These are phyloP conservation scores for Mycena kentingensis DNA, from an alignment of 768 basidiomycete species.

Conservation along the genomic window DNA sequence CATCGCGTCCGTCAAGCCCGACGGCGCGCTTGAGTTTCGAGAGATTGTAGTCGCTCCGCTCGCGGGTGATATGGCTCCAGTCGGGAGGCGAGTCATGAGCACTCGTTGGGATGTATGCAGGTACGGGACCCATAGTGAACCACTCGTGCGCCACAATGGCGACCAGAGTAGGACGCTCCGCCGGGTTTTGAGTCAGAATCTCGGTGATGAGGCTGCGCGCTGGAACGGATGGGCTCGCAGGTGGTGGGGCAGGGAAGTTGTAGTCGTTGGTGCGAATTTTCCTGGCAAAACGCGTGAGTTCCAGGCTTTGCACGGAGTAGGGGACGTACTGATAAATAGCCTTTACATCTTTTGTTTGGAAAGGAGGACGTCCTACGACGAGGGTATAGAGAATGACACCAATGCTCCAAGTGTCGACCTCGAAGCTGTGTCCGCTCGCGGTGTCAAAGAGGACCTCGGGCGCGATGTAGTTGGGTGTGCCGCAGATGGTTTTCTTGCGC, in stretches of 20 bases:
- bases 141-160: slow-evolving; percentile 85
- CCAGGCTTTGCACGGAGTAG: not conserved
- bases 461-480: slow-evolving; percentile 98
- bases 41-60: slow-evolving; percentile 70
- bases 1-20: slow-evolving; percentile 65
- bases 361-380: slow-evolving; percentile 92
- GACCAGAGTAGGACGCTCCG: slow-evolving; percentile 77
- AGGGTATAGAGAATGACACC: slow-evolving; percentile 97
- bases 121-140: slow-evolving; percentile 81
- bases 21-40: slow-evolving; percentile 62
- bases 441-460: slow-evolving; percentile 97
- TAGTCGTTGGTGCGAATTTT: slow-evolving; percentile 94
- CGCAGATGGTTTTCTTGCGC: slow-evolving; percentile 98
- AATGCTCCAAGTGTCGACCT: slow-evolving; percentile 97
- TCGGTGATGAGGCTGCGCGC: slow-evolving; percentile 77
- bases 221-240: slow-evolving; percentile 36
- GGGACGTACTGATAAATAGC: slow-evolving; percentile 82
- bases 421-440: slow-evolving; percentile 95
- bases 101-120: slow-evolving; percentile 75
- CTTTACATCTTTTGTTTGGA: slow-evolving; percentile 98
- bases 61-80: slow-evolving; percentile 65
- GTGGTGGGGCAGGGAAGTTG: slow-evolving; percentile 82
- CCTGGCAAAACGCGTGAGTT: slow-evolving; percentile 37
- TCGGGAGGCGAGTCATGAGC: slow-evolving; percentile 78
- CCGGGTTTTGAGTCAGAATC: slow-evolving; percentile 86